A percentile compares a stretch with the other conserved stretches of the same genome.
Evolutionary conservation across 345 rosid species (phyloP).

Genomic region (Eucalyptus viminalis): DNA sequence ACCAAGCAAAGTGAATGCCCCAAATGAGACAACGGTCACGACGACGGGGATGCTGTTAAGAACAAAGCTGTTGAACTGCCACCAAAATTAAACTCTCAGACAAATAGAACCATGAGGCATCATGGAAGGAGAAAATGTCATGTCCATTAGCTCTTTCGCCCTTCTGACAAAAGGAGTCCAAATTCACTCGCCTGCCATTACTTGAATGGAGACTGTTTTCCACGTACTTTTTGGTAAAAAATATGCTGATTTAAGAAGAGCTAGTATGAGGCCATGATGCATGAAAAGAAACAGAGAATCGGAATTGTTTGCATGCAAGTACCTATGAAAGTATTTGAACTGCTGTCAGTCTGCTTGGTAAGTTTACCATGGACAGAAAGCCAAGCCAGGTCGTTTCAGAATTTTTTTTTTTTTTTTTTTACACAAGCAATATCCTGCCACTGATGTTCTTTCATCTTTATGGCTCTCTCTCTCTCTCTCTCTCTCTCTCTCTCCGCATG

Average conservation of each 20-base stretch:
- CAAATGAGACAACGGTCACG: constrained; percentile 84
- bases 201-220: too few species aligned
- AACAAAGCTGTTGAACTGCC: constrained; percentile 81
- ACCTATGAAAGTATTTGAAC: too few species aligned
- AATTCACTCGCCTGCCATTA: neutral
- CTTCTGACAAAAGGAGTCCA: neutral
- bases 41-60: constrained; percentile 82
- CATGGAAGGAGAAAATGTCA: neutral
- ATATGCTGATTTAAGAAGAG: too few species aligned
- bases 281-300: too few species aligned
- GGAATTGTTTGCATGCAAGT: too few species aligned
- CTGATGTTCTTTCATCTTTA: neutral
- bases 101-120: neutral
- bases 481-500: neutral
- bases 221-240: too few species aligned
- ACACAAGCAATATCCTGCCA: too few species aligned
- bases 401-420: too few species aligned
- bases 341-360: too few species aligned
- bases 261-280: too few species aligned
- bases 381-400: too few species aligned
- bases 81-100: neutral
- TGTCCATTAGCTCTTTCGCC: neutral
- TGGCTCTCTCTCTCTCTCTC: neutral
- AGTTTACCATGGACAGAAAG: too few species aligned
- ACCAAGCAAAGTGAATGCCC: constrained; percentile 81